Evolutionary conservation across 1,139 yeast species (phyloP), one percentile per base, ranked within the genome.

Genomic region (Blastobotrys persicus): DNA sequence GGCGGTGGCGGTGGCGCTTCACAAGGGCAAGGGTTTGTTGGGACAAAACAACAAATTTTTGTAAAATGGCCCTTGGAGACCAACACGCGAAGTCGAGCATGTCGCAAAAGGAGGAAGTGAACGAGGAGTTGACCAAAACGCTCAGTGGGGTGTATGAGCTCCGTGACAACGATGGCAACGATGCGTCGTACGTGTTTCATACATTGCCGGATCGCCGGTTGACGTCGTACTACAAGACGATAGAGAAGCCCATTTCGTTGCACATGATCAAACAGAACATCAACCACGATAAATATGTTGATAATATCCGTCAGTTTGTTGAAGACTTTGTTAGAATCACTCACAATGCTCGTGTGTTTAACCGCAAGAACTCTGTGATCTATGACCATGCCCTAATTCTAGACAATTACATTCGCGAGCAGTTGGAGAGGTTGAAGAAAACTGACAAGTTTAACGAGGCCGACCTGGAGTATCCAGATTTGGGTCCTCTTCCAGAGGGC

Each of bases 311-410:
- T 59, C 83, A 80, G 50, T 89, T 88, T 65, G 70, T 91, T 39
- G 77, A 74, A 52, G 97, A 89, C 65, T 65, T 91, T 54, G 88
- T 85, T 0, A 92, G 87, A 65, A 85, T 91, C 44, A 78, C 88
- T 1, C 88, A 95, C 89, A 91, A 91, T 64, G 97, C 97, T 1
- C 78, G 88, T 55, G 78, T 83, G 44, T 91, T 84, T 67, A 91
- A 91, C 65, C 82, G 82, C 51, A 82, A 80, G 55, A 81, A 77
- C 13, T 81, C 91, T 0, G 72, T 73, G 13, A 83, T 85, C 45
- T 86, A 85, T 66, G 73, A 75, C 34, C 87, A 85, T 59, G 96
- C 97, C 0, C 73, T 78, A 14, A 75, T 83, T 26, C 68, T 91
- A 57, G 94, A 89, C 61, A 70, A 76, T 42, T 85, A 72, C 65